A percentile compares a stretch with the other conserved stretches of the same genome.
Conservation (phyloP, 441 rosid genomes). For the Lepidium campestre region DNA sequence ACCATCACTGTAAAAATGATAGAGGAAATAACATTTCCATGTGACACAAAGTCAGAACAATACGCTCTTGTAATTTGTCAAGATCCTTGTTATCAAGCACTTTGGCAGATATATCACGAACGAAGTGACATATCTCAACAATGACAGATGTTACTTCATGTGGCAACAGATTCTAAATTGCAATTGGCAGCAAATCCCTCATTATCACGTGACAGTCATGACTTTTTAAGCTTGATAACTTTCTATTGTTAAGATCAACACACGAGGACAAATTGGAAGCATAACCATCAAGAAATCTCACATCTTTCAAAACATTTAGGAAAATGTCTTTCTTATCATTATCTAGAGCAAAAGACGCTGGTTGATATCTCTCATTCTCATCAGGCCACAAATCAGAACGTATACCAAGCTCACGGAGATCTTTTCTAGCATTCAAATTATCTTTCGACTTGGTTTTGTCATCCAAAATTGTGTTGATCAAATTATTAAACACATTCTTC, state of each 20-base stretch:
- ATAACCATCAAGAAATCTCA: not conserved
- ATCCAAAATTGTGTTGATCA: not conserved
- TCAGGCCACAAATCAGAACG: not conserved
- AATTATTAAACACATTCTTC: not conserved
- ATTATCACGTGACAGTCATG: not conserved
- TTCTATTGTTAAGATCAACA: not conserved
- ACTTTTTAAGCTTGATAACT: not conserved
- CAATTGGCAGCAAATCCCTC: not conserved
- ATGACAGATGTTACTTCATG: not conserved
- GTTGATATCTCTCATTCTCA: not conserved
- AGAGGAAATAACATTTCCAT: slow-evolving; percentile 2
- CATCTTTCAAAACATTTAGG: not conserved
- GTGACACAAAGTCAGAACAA: not conserved
- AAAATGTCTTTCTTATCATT: not conserved
- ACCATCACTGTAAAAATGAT: slow-evolving; percentile 2
- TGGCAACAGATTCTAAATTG: not conserved
- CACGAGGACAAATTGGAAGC: not conserved
- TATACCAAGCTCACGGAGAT: not conserved
- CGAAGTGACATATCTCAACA: not conserved
- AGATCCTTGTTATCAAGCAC: not conserved
- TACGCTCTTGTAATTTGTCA: not conserved
- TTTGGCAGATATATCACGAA: not conserved
- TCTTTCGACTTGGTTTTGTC: not conserved
- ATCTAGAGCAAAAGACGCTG: not conserved
- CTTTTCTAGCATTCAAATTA: not conserved